Conservation (phyloP, 306 rosid species). For the Trifolium repens region DNA sequence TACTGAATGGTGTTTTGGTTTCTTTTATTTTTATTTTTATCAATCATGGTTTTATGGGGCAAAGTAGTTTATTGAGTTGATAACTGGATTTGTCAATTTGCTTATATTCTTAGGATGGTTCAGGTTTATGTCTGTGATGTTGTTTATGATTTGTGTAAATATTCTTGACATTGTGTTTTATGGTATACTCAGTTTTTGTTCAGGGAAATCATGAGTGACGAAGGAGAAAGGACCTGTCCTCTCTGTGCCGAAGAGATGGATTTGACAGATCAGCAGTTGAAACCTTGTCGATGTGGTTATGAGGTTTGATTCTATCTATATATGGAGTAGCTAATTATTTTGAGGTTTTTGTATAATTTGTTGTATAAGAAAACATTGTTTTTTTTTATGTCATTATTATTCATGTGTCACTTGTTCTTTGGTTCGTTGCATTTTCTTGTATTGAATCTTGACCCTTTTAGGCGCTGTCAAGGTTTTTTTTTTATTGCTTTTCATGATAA, state of each 20-base stretch:
- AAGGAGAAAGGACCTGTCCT: slow-evolving; percentile 95
- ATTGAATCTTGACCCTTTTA: slow-evolving; percentile 23
- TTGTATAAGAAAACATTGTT: not conserved
- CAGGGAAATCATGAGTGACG: slow-evolving; percentile 88
- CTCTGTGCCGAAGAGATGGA: slow-evolving; percentile 99
- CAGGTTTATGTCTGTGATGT: slow-evolving; percentile 4
- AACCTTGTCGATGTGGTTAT: slow-evolving; percentile 97
- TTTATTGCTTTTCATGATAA: slow-evolving; percentile 6
- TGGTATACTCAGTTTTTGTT: slow-evolving; percentile 15
- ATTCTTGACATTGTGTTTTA: slow-evolving; percentile 31
- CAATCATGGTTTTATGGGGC: not conserved
- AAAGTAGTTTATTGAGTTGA: slow-evolving; percentile 17
- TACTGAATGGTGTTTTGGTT: not conserved
- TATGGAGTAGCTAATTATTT: slow-evolving; percentile 2
- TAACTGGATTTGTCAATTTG: slow-evolving; percentile 3
- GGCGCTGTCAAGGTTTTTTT: not conserved
- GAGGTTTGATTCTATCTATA: slow-evolving; percentile 63
- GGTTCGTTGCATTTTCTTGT: not conserved
- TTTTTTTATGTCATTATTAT: not conserved
- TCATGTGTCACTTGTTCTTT: not conserved
- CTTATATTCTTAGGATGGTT: not conserved
- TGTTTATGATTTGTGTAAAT: slow-evolving; percentile 14
- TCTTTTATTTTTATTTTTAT: too few species aligned
- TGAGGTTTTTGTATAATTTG: slow-evolving; percentile 1
- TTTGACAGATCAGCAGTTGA: slow-evolving; percentile 98